Conservation (phyloP, 768 basidiomycete species). For the Mycena albidolilacea region DNA sequence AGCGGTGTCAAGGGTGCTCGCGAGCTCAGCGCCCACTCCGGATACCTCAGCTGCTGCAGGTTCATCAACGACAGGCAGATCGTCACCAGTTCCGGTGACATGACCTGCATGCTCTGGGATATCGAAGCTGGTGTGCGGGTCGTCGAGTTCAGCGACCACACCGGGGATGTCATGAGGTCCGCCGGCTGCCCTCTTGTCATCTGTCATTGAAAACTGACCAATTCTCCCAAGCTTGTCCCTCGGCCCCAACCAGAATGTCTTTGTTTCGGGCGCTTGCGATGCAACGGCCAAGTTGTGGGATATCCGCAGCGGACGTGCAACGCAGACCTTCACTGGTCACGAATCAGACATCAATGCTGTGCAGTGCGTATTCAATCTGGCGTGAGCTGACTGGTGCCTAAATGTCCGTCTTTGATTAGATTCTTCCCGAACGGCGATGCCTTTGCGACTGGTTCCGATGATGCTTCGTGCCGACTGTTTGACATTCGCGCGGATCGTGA, state of each 20-base stretch:
- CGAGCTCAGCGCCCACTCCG: constrained; percentile 97
- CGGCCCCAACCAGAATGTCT: constrained; percentile 92
- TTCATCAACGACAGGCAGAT: constrained; percentile 99
- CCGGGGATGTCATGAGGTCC: constrained; percentile 99
- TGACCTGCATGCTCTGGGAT: constrained; percentile 99
- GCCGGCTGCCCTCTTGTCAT: constrained; percentile 40
- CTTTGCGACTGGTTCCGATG: constrained; percentile 98
- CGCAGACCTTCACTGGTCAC: constrained; percentile 98
- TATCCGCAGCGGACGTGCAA: constrained; percentile 96
- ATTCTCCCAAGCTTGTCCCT: constrained; percentile 82
- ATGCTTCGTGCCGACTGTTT: constrained; percentile 97
- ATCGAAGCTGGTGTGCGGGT: constrained; percentile 97
- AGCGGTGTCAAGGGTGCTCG: constrained; percentile 89
- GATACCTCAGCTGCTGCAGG: constrained; percentile 97
- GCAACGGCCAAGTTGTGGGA: constrained; percentile 99
- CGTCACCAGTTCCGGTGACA: constrained; percentile 97
- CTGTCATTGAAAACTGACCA: constrained; percentile 38
- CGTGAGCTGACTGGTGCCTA: constrained; percentile 28
- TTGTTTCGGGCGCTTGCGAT: constrained; percentile 99
- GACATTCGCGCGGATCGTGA: constrained; percentile 98
- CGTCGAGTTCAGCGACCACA: constrained; percentile 99
- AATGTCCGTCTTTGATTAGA: constrained; percentile 58
- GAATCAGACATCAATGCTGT: constrained; percentile 99
- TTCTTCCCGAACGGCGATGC: constrained; percentile 99
- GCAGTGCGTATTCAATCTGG: constrained; percentile 72